Conservation (phyloP, 306 rosid species). For the Quercus ilex region DNA sequence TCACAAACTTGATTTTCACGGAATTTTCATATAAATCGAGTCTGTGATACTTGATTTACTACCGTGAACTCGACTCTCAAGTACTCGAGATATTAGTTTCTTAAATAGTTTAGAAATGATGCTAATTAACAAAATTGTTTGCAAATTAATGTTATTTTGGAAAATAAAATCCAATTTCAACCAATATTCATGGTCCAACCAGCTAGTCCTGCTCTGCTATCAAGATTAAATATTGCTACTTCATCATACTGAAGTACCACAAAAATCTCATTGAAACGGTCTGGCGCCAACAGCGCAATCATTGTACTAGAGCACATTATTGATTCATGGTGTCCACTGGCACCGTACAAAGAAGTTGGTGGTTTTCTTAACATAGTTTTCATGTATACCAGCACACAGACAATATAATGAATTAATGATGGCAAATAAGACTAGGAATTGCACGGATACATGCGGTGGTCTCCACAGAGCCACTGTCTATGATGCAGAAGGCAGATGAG, state of each 20-base stretch:
- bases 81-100: too few species aligned
- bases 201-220: neutral
- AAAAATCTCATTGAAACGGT: neutral
- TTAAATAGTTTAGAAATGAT: too few species aligned
- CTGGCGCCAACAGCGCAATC: neutral
- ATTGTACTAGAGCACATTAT: neutral
- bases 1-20: too few species aligned
- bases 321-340: neutral
- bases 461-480: constrained; percentile 13
- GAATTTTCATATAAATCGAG: too few species aligned
- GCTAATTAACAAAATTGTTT: too few species aligned
- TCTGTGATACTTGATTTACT: too few species aligned
- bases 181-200: neutral
- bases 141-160: too few species aligned
- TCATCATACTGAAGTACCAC: neutral
- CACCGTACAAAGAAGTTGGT: neutral
- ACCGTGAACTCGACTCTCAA: too few species aligned
- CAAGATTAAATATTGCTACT: neutral
- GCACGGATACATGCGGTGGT: constrained; percentile 7
- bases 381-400: neutral
- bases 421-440: constrained; percentile 14
- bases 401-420: constrained; percentile 10
- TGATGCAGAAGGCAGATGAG: neutral
- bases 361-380: neutral
- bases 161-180: neutral